Conservation (phyloP, 306 rosid genomes). For the Quercus alba region DNA sequence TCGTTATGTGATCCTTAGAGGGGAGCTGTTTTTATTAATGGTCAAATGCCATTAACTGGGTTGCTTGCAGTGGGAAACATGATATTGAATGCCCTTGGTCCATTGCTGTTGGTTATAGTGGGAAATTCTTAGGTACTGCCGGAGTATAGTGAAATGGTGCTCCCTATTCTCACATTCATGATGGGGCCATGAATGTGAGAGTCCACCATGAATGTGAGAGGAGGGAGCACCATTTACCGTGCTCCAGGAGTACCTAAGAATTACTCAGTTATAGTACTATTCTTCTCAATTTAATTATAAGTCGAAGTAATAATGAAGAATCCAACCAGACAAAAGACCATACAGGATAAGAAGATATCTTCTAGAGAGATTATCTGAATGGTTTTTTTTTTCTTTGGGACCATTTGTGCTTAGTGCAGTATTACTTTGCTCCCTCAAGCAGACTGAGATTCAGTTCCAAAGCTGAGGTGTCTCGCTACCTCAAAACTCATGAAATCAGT, state of each 20-base stretch:
- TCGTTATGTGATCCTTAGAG: background rate
- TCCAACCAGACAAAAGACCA: background rate
- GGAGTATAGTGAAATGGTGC: no score
- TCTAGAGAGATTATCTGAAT: constrained; percentile 12
- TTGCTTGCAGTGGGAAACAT: background rate
- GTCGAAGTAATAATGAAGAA: background rate
- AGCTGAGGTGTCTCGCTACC: constrained; percentile 55
- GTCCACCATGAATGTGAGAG: no score
- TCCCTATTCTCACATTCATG: no score
- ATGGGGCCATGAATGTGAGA: no score
- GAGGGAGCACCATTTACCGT: no score
- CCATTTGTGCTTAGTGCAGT: constrained; percentile 50
- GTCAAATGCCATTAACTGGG: background rate
- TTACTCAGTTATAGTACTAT: background rate
- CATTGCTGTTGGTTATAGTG: background rate
- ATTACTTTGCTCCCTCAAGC: constrained; percentile 47
- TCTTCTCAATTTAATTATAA: background rate
- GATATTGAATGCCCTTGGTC: background rate
- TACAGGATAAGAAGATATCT: constrained; percentile 5
- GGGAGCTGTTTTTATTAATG: background rate
- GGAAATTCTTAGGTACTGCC: no score
- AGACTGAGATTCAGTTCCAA: constrained; percentile 57
- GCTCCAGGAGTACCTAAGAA: no score
- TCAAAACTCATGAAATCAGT: constrained; percentile 17
- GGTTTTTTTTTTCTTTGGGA: constrained; percentile 7